A percentile compares a stretch with the other conserved stretches of the same genome.
phyloP scores from a whole-genome alignment of 306 rosid genomes.

The Castanopsis chinensis region DNA sequence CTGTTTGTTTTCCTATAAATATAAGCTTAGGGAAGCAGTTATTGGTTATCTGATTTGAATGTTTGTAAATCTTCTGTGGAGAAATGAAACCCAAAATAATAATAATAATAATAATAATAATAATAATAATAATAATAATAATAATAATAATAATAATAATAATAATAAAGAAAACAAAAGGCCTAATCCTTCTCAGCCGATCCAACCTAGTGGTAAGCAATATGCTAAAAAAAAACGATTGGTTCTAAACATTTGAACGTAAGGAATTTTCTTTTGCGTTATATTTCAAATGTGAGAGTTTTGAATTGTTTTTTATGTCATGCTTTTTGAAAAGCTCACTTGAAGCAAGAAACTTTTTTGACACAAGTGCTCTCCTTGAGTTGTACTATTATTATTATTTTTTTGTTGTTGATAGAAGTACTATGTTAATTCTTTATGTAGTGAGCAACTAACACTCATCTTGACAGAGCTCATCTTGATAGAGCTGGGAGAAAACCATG shows the following conservation, averaged over 20 bases:
- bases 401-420: neutral
- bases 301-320: neutral
- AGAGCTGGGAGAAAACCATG: slow-evolving; percentile 86
- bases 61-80: neutral
- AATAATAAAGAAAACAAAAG: too few relatives aligned
- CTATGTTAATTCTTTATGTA: neutral
- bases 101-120: too few relatives aligned
- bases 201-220: too few relatives aligned
- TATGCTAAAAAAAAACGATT: too few relatives aligned
- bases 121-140: too few relatives aligned
- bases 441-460: neutral
- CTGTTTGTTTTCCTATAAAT: neutral
- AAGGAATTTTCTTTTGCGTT: neutral
- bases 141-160: too few relatives aligned
- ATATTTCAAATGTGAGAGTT: neutral
- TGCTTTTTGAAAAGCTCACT: neutral
- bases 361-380: neutral
- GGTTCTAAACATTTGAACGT: neutral
- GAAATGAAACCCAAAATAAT: too few relatives aligned
- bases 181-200: too few relatives aligned
- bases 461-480: slow-evolving; percentile 47
- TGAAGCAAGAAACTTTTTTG: neutral
- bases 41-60: neutral
- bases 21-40: neutral
- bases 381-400: too few relatives aligned